Evolutionary conservation across 192 early-diverging fungal genomes (phyloP).

Genomic region (Coemansia sp.): DNA sequence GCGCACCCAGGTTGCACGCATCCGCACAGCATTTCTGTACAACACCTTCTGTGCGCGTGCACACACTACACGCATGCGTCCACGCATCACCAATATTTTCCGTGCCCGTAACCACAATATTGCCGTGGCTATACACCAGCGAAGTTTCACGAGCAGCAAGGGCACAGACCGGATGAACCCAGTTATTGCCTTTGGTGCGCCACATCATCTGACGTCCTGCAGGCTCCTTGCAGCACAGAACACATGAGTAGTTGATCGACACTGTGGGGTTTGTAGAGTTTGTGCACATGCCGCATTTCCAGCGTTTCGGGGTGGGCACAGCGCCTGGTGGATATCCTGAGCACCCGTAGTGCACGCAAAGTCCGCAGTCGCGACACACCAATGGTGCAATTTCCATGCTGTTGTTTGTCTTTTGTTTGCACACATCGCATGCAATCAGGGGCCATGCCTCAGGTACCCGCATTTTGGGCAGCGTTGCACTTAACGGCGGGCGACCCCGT

Average conservation of each 20-base stretch:
- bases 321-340: slow-evolving; percentile 38
- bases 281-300: slow-evolving; percentile 63
- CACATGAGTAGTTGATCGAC: slow-evolving; percentile 64
- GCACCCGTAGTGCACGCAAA: slow-evolving; percentile 49
- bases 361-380: slow-evolving; percentile 46
- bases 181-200: slow-evolving; percentile 71
- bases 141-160: slow-evolving; percentile 58
- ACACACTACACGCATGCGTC: slow-evolving; percentile 32
- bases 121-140: slow-evolving; percentile 38
- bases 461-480: slow-evolving; percentile 11
- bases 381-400: slow-evolving; percentile 15
- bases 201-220: slow-evolving; percentile 55
- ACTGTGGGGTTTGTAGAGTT: slow-evolving; percentile 62
- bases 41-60: slow-evolving; percentile 21
- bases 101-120: slow-evolving; percentile 30
- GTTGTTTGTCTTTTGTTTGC: slow-evolving; percentile 17
- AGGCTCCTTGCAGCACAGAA: slow-evolving; percentile 57
- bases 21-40: slow-evolving; percentile 14
- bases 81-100: slow-evolving; percentile 24
- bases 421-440: slow-evolving; percentile 36
- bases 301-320: slow-evolving; percentile 28
- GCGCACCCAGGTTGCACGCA: slow-evolving; percentile 25
- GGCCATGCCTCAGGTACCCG: slow-evolving; percentile 30
- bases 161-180: slow-evolving; percentile 74
- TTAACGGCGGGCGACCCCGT: slow-evolving; percentile 5